Evolutionary conservation across 257 asterid genomes (phyloP).

Genomic region (Nicotiana paniculata): DNA sequence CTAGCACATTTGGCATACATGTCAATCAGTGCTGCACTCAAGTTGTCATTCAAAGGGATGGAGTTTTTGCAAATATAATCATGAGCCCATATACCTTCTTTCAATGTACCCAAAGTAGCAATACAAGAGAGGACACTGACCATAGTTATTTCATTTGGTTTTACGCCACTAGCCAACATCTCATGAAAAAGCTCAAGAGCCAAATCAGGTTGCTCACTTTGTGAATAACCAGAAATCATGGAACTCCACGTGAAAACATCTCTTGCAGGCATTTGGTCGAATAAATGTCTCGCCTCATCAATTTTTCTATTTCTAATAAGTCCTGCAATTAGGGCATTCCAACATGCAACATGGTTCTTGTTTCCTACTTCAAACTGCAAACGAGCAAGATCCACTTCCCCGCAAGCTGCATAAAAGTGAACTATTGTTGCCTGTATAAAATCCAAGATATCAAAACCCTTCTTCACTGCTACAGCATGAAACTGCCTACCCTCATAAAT

Average conservation of each 20-base stretch:
- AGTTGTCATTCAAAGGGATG: constrained; percentile 58
- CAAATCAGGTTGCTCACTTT: constrained; percentile 41
- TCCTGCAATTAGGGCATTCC: constrained; percentile 86
- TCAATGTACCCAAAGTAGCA: constrained; percentile 54
- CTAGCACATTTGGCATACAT: constrained; percentile 96
- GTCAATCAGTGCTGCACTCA: constrained; percentile 76
- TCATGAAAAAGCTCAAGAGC: constrained; percentile 63
- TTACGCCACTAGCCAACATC: constrained; percentile 52
- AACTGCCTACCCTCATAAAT: constrained; percentile 63
- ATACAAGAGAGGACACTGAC: constrained; percentile 72
- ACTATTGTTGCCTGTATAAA: constrained; percentile 67
- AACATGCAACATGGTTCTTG: constrained; percentile 61
- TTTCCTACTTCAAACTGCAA: constrained; percentile 66
- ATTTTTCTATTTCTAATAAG: constrained; percentile 52
- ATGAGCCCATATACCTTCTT: constrained; percentile 74
- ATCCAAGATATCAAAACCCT: constrained; percentile 45
- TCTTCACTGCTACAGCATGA: constrained; percentile 48
- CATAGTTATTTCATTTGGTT: constrained; percentile 87
- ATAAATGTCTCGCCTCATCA: constrained; percentile 49
- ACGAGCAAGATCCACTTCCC: constrained; percentile 42
- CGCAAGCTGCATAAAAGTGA: constrained; percentile 66
- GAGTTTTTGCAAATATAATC: constrained; percentile 45
- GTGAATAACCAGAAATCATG: constrained; percentile 86
- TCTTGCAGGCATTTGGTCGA: constrained; percentile 62
- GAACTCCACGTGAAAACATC: constrained; percentile 95